phyloP scores from a whole-genome alignment of 352 stramenopile genomes.

The Globisporangium heterothallicum region DNA sequence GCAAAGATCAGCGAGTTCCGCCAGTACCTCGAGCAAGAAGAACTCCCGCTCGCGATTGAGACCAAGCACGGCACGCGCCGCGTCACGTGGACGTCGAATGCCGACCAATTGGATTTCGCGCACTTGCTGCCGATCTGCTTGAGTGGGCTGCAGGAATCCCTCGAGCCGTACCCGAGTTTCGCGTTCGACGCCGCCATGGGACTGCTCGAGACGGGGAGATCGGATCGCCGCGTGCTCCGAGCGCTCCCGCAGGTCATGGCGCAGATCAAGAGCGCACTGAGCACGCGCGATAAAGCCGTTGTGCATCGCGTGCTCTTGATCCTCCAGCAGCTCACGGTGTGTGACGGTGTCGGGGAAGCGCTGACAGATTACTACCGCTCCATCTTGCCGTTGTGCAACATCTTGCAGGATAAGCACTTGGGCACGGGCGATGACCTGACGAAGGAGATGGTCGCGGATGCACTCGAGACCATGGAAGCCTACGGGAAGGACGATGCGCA shows the following conservation, averaged over 20 bases:
- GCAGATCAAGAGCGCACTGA: conserved; percentile 59
- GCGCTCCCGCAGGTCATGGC: conserved; percentile 48
- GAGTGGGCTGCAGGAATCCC: conserved; percentile 58
- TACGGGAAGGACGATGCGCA: conserved; percentile 68
- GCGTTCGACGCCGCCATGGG: conserved; percentile 64
- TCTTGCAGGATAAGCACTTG: conserved; percentile 73
- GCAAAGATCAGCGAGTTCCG: conserved; percentile 69
- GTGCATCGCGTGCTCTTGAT: conserved; percentile 66
- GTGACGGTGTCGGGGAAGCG: conserved; percentile 54
- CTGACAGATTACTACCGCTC: conserved; percentile 66
- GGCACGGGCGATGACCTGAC: conserved; percentile 60
- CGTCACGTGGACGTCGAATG: conserved; percentile 49
- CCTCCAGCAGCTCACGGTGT: conserved; percentile 70
- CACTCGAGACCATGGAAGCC: conserved; percentile 66
- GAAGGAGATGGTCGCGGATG: conserved; percentile 50
- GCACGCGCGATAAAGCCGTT: conserved; percentile 57
- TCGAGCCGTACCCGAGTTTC: conserved; percentile 71
- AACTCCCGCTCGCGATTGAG: conserved; percentile 57
- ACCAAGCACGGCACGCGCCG: conserved; percentile 32
- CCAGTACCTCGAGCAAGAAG: conserved; percentile 57
- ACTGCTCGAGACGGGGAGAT: conserved; percentile 44
- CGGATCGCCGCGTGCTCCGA: conserved; percentile 45
- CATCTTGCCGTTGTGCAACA: conserved; percentile 76
- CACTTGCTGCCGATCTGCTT: conserved; percentile 74
- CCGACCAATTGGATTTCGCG: conserved; percentile 57